Percentiles rank a stretch among this genome's conserved stretches.
Evolutionary conservation across 2,329 filamentous ascomycete species (phyloP).

Genomic region (Xylaria sp.): DNA sequence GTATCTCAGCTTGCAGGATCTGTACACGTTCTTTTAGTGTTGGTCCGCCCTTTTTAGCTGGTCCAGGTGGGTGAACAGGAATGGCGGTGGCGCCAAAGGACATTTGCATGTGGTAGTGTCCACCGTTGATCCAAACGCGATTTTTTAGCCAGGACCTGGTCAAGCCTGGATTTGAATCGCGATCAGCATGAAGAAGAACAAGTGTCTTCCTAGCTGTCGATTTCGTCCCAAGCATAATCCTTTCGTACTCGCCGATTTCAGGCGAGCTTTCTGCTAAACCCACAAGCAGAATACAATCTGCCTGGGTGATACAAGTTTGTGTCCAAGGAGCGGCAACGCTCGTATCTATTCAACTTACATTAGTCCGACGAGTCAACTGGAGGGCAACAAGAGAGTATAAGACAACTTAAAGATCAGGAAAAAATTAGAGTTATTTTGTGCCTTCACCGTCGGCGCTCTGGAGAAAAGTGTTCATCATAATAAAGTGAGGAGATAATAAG

Average conservation of each 20-base stretch:
- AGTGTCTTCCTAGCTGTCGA: constrained; percentile 94
- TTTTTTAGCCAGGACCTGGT: constrained; percentile 92
- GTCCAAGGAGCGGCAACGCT: constrained; percentile 98
- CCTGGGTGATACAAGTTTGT: constrained; percentile 95
- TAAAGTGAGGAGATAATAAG: constrained; percentile 28
- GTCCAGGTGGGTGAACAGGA: constrained; percentile 71
- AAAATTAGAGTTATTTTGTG: constrained; percentile 73
- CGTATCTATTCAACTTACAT: constrained; percentile 70
- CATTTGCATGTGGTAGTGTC: constrained; percentile 98
- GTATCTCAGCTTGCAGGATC: constrained; percentile 94
- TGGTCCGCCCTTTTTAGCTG: constrained; percentile 80
- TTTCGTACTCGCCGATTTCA: constrained; percentile 93
- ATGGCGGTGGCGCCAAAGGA: constrained; percentile 80
- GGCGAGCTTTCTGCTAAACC: constrained; percentile 91
- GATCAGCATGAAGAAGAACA: constrained; percentile 87
- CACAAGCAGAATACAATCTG: constrained; percentile 93
- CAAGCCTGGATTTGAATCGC: constrained; percentile 84
- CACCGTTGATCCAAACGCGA: constrained; percentile 96
- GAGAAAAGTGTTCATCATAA: constrained; percentile 64
- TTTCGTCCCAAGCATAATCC: constrained; percentile 96
- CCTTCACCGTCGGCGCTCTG: constrained; percentile 65
- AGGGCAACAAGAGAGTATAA: neutral
- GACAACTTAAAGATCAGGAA: constrained; percentile 62
- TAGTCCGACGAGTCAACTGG: constrained; percentile 4
- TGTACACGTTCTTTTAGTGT: constrained; percentile 93